Percentiles rank a stretch among this genome's conserved stretches.
These are phyloP conservation scores for Arabidopsis lyrata DNA, from an alignment of 441 rosid species.

Conservation along the genomic window DNA sequence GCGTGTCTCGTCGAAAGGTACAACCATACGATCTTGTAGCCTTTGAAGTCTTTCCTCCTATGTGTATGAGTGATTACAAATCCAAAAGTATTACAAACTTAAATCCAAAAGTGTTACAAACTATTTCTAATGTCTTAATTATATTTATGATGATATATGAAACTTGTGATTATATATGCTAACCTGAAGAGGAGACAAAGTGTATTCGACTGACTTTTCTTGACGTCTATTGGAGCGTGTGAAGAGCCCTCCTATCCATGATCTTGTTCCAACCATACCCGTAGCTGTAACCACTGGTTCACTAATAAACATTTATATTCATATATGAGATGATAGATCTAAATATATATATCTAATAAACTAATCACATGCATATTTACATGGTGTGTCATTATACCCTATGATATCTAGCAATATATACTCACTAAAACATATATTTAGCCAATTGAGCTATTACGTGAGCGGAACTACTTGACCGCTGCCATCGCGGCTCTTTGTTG, in stretches of 20 bases:
- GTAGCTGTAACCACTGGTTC: constrained; percentile 67
- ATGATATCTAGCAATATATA: constrained; percentile 35
- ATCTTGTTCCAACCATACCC: constrained; percentile 94
- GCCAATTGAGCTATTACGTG: constrained; percentile 66
- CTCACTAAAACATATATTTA: constrained; percentile 74
- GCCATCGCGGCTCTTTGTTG: constrained; percentile 77
- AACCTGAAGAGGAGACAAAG: constrained; percentile 80
- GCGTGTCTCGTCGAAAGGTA: constrained; percentile 84
- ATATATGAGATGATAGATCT: constrained; percentile 14
- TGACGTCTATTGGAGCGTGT: constrained; percentile 66
- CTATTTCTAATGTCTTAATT: background rate
- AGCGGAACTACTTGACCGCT: constrained; percentile 59
- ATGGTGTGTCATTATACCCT: background rate
- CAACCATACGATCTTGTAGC: constrained; percentile 76
- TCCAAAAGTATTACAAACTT: constrained; percentile 3
- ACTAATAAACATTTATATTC: constrained; percentile 39
- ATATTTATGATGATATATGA: constrained; percentile 7
- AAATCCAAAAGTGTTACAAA: constrained; percentile 3
- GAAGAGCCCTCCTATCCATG: constrained; percentile 93
- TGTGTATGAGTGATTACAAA: constrained; percentile 9
- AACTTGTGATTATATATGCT: constrained; percentile 16
- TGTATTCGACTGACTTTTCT: constrained; percentile 59
- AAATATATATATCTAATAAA: background rate
- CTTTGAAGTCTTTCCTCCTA: constrained; percentile 79
- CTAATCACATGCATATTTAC: background rate